Evolutionary conservation across 768 basidiomycete genomes (phyloP).

Genomic region (Cystobasidium ongulense): DNA sequence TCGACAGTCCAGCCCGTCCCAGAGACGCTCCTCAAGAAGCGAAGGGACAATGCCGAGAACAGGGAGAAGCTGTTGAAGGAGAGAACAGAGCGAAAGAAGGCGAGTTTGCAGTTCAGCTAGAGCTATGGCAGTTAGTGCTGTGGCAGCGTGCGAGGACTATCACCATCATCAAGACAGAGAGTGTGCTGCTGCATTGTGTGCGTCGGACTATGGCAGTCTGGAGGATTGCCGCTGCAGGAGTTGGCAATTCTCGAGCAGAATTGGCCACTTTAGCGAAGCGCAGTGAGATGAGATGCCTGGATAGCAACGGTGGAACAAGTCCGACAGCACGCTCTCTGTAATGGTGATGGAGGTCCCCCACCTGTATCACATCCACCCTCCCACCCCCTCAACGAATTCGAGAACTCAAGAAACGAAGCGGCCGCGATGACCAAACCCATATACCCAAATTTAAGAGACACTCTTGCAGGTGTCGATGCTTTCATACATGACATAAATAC

Average conservation of each 20-base stretch:
- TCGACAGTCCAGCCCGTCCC: conserved; percentile 7
- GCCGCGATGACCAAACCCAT: neutral
- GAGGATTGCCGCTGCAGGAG: too few species aligned
- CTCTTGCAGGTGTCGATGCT: conserved; percentile 25
- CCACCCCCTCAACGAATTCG: neutral
- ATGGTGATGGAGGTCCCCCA: neutral
- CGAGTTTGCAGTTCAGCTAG: conserved; percentile 40
- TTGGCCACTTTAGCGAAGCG: conserved; percentile 39
- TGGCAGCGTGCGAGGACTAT: conserved; percentile 40
- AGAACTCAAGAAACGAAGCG: neutral
- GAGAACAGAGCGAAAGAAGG: conserved; percentile 49
- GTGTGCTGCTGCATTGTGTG: neutral
- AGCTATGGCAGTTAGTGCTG: neutral
- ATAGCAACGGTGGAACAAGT: neutral
- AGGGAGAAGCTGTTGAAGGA: conserved; percentile 49
- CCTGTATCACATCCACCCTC: conserved; percentile 19
- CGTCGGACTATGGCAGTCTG: neutral
- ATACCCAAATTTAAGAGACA: conserved; percentile 1
- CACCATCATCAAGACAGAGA: conserved; percentile 22
- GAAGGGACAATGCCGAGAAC: conserved; percentile 49
- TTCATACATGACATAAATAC: conserved; percentile 23
- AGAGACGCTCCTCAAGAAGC: conserved; percentile 50
- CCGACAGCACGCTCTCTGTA: neutral
- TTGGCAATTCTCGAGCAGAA: conserved; percentile 40
- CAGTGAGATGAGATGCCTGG: neutral